These are phyloP conservation scores for Hericium rajendrae DNA, from an alignment of 768 basidiomycete species.

Conservation along the genomic window DNA sequence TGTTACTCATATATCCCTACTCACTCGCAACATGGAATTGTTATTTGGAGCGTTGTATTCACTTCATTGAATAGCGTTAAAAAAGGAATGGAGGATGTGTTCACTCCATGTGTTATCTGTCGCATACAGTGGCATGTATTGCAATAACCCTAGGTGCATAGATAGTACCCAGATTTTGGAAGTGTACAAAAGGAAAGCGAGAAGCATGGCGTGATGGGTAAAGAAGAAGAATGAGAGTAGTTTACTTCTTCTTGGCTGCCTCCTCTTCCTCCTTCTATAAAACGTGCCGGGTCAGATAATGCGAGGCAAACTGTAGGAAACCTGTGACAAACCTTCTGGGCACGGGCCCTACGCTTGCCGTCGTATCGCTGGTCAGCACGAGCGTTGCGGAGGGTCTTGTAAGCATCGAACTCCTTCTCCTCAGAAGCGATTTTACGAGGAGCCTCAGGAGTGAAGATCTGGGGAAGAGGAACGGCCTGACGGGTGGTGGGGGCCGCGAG, in stretches of 20 bases:
- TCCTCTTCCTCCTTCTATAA: constrained; percentile 84
- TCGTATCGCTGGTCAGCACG: constrained; percentile 79
- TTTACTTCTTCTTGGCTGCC: constrained; percentile 84
- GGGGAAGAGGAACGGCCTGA: constrained; percentile 53
- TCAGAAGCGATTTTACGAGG: constrained; percentile 90
- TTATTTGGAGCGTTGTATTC: neutral
- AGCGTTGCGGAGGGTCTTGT: constrained; percentile 75
- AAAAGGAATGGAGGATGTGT: too few relatives aligned
- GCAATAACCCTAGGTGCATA: constrained; percentile 20
- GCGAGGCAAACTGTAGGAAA: neutral
- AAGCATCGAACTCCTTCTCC: constrained; percentile 86
- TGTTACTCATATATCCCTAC: neutral
- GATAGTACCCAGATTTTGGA: constrained; percentile 25
- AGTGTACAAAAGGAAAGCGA: constrained; percentile 20
- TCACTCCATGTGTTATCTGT: neutral
- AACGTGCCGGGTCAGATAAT: constrained; percentile 6
- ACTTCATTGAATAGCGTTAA: neutral
- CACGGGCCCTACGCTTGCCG: constrained; percentile 79
- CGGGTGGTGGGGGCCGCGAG: constrained; percentile 73
- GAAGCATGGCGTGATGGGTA: constrained; percentile 14
- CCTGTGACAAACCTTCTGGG: constrained; percentile 59
- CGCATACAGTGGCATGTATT: constrained; percentile 25
- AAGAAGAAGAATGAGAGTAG: constrained; percentile 14
- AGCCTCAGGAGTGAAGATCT: constrained; percentile 58
- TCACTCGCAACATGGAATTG: neutral